Evolutionary conservation across 1,284 basidiomycete species (phyloP).

Genomic region (Mycosarcoma maydis): DNA sequence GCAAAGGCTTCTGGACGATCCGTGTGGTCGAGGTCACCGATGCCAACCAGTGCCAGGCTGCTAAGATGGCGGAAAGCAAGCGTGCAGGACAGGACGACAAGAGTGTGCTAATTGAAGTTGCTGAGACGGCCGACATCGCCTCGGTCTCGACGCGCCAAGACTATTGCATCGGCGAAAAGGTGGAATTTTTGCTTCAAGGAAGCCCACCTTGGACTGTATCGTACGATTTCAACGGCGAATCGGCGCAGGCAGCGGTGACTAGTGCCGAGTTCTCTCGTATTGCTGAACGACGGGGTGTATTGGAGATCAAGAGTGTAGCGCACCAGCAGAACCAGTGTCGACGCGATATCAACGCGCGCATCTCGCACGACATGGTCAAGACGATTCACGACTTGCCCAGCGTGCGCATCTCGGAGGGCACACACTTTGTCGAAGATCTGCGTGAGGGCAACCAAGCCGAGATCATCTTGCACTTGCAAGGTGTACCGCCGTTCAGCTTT

Average conservation of each 20-base stretch:
- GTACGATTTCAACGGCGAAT: slow-evolving; percentile 83
- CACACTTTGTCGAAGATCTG: slow-evolving; percentile 81
- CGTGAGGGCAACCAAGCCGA: slow-evolving; percentile 84
- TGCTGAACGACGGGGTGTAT: slow-evolving; percentile 82
- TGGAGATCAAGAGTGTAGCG: slow-evolving; percentile 83
- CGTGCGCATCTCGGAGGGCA: slow-evolving; percentile 86
- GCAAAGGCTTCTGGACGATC: slow-evolving; percentile 76
- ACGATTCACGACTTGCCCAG: slow-evolving; percentile 84
- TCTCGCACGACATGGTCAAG: slow-evolving; percentile 71
- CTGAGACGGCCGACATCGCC: slow-evolving; percentile 91
- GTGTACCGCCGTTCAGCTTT: slow-evolving; percentile 93
- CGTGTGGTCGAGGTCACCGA: slow-evolving; percentile 44
- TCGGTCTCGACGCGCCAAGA: slow-evolving; percentile 81
- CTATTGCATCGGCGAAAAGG: slow-evolving; percentile 88
- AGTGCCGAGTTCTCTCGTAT: slow-evolving; percentile 82
- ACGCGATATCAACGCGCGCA: slow-evolving; percentile 68
- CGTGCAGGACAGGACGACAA: slow-evolving; percentile 14
- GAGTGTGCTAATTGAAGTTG: slow-evolving; percentile 74
- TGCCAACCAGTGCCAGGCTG: slow-evolving; percentile 53
- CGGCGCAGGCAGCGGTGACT: slow-evolving; percentile 78
- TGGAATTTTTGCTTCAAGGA: slow-evolving; percentile 92
- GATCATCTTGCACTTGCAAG: slow-evolving; percentile 86
- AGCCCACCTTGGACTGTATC: slow-evolving; percentile 93
- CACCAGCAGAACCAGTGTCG: slow-evolving; percentile 72
- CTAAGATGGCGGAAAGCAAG: slow-evolving; percentile 5